Evolutionary conservation across 352 stramenopile species (phyloP), one percentile per base, ranked within the genome.

Genomic region (Globisporangium paddicum): DNA sequence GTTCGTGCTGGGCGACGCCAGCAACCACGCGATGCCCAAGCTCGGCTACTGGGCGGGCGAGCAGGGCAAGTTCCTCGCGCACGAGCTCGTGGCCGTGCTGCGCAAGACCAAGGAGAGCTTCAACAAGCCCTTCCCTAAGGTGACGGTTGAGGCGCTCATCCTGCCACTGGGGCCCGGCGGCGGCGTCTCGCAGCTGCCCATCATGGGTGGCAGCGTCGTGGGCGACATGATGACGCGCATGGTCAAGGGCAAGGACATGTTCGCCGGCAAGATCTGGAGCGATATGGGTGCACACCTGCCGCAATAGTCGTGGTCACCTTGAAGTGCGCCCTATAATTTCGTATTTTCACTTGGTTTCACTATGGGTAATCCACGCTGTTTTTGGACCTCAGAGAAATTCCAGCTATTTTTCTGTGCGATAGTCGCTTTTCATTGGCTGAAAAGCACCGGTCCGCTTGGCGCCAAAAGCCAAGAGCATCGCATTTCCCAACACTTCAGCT

Each of bases 1-100:
- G 40, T 87, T 87, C 38, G 77, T 68, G 5, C 9, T 88, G 8
- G 77, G 77, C 25, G 77, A 91, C 40, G 64, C 73, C 34, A 86
- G 69, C 65, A 73, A 77, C 58, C 75, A 88, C 34, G 28, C 58
- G 1, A 68, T 67, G 6, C 69, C 71, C 0, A 90, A 89, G 54
- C 64, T 80, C 60, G 68, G 57, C 6, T 72, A 73, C 41, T 69
- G 69, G 16, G 76, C 73, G 26, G 61, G 57, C 7, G 54, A 77
- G 18, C 78, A 88, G 28, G 78, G 70, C 7, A 77, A 76, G 23
- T 69, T 62, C 49, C 35, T 87, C 5, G 75, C 64, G 21, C 40
- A 58, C 6, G 63, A 82, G 45, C 55, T 87, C 26, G 63, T 58
- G 1, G 58, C 61, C 16, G 55, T 75, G 10, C 30, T 75, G 25